A percentile compares a stretch with the other conserved stretches of the same genome.
Evolutionary conservation across 1,284 basidiomycete genomes (phyloP).

Genomic region (Naganishia albida): DNA sequence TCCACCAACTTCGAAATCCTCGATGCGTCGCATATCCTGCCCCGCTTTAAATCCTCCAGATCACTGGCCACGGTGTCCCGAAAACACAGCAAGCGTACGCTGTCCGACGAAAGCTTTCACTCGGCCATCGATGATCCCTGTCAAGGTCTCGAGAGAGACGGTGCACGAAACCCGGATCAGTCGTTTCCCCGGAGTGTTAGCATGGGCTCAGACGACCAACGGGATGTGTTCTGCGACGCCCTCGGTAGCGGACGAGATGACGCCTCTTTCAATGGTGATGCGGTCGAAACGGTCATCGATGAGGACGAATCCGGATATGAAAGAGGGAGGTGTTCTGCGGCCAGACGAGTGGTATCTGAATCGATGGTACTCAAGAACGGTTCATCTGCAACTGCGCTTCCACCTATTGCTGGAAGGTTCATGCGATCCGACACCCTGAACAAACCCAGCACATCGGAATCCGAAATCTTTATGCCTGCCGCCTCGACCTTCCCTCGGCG

Average conservation of each 20-base stretch:
- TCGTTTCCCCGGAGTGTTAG: conserved; percentile 29
- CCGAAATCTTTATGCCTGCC: conserved; percentile 16
- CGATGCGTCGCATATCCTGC: conserved; percentile 4
- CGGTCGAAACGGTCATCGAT: conserved; percentile 16
- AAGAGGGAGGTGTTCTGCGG: background rate
- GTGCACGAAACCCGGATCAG: conserved; percentile 6
- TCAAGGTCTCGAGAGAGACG: conserved; percentile 2
- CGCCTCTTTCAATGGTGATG: conserved; percentile 1
- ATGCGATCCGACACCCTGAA: background rate
- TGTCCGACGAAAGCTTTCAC: conserved; percentile 25
- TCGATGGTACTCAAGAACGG: background rate
- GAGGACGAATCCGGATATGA: background rate
- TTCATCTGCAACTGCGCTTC: background rate
- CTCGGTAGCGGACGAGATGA: conserved; percentile 5
- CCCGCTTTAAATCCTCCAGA: background rate
- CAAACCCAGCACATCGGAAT: conserved; percentile 2
- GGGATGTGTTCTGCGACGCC: conserved; percentile 16
- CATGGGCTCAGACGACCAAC: conserved; percentile 17
- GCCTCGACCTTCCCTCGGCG: background rate
- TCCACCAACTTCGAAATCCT: conserved; percentile 30
- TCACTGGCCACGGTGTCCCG: conserved; percentile 9
- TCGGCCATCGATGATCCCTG: conserved; percentile 16
- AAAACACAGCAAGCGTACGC: conserved; percentile 1
- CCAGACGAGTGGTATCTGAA: background rate
- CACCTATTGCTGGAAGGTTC: conserved; percentile 2